Percentiles rank a stretch among this genome's conserved stretches.
Evolutionary conservation across 1,284 basidiomycete genomes (phyloP).

Genomic region (Trichosporon faecale): DNA sequence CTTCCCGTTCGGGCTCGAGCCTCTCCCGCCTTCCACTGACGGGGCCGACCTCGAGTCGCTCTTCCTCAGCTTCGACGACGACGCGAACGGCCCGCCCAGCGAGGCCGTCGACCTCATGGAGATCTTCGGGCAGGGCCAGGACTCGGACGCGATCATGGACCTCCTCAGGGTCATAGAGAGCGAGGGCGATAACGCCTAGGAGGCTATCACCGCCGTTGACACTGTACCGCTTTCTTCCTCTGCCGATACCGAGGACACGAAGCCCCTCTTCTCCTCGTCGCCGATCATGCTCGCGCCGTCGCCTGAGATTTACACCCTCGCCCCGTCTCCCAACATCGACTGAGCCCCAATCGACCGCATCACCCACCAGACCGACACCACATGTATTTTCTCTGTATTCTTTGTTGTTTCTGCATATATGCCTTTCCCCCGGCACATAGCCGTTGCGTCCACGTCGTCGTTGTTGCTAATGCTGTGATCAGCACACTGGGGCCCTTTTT

Average conservation of each 20-base stretch:
- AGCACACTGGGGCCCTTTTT: too few relatives aligned
- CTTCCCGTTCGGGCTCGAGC: conserved; percentile 16
- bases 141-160: conserved; percentile 24
- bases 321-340: not conserved
- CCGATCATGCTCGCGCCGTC: not conserved
- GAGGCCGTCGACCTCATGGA: conserved; percentile 16
- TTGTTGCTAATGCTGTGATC: not conserved
- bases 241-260: not conserved
- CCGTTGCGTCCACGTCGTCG: not conserved
- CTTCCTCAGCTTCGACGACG: conserved; percentile 23
- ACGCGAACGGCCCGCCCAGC: conserved; percentile 8
- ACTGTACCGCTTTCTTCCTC: not conserved
- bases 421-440: not conserved
- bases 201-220: not conserved
- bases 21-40: not conserved
- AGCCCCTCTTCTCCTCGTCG: too few relatives aligned
- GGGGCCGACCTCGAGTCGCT: conserved; percentile 18
- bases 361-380: not conserved
- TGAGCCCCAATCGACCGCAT: not conserved
- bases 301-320: not conserved
- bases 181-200: conserved; percentile 7
- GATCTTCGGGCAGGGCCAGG: conserved; percentile 18
- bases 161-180: conserved; percentile 21
- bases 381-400: conserved; percentile 1
- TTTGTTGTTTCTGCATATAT: conserved; percentile 10